Conservation (phyloP, 179 eudicot genomes). For the Heliamphora pulchella region DNA sequence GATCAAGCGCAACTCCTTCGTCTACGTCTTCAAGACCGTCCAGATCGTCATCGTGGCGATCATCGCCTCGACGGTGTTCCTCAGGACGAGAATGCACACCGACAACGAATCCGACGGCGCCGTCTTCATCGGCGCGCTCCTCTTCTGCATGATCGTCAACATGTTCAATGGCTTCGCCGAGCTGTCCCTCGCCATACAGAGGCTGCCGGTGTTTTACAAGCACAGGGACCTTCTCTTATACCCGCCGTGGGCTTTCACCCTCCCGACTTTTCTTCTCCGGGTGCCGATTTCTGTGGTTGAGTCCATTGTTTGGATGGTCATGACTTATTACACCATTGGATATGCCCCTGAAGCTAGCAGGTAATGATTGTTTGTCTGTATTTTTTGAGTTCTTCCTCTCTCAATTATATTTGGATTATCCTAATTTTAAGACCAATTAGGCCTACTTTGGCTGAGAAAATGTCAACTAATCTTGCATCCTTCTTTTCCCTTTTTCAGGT, state of each 20-base stretch:
- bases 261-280: slow-evolving; percentile 72
- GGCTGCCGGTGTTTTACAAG: slow-evolving; percentile 91
- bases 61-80: slow-evolving; percentile 67
- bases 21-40: slow-evolving; percentile 73
- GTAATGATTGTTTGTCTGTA: slow-evolving; percentile 18
- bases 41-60: slow-evolving; percentile 79
- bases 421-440: too few relatives aligned
- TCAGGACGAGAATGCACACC: slow-evolving; percentile 55
- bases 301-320: slow-evolving; percentile 54
- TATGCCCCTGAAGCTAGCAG: slow-evolving; percentile 89
- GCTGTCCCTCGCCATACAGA: slow-evolving; percentile 55
- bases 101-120: slow-evolving; percentile 69
- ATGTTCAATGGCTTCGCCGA: slow-evolving; percentile 95
- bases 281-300: slow-evolving; percentile 79
- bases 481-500: slow-evolving; percentile 36
- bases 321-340: slow-evolving; percentile 85
- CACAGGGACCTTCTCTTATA: slow-evolving; percentile 86
- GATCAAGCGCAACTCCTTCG: slow-evolving; percentile 73
- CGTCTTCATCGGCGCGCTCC: slow-evolving; percentile 66
- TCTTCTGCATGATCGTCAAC: slow-evolving; percentile 59
- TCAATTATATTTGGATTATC: too few relatives aligned
- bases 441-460: background rate
- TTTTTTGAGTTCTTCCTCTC: too few relatives aligned
- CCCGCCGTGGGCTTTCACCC: slow-evolving; percentile 81
- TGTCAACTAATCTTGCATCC: slow-evolving; percentile 9